These are phyloP conservation scores for Suillus brevipes DNA, from an alignment of 768 basidiomycete species.

Conservation along the genomic window DNA sequence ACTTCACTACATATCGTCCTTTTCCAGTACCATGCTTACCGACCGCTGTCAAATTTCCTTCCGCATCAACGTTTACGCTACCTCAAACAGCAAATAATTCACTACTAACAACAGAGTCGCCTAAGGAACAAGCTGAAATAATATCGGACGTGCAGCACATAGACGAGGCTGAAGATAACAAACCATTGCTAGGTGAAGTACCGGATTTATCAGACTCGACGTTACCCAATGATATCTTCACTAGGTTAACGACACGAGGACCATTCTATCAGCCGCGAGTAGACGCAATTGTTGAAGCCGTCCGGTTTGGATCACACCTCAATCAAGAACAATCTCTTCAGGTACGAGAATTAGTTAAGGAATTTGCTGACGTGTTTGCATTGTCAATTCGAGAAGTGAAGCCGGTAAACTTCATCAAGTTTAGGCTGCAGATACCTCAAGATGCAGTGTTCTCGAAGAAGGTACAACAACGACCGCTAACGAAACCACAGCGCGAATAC, in stretches of 20 bases:
- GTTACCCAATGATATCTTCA: slow-evolving; percentile 9
- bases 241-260: slow-evolving; percentile 12
- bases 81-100: no score
- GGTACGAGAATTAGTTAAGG: slow-evolving; percentile 14
- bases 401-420: slow-evolving; percentile 30
- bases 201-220: neutral
- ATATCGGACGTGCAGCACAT: no score
- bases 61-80: no score
- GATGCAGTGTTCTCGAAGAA: slow-evolving; percentile 32
- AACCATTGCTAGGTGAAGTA: neutral
- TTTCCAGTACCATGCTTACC: no score
- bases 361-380: slow-evolving; percentile 43
- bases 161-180: no score
- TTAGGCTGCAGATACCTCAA: slow-evolving; percentile 34
- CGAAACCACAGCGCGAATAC: slow-evolving; percentile 33
- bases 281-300: slow-evolving; percentile 14
- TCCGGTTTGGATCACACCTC: slow-evolving; percentile 23
- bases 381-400: slow-evolving; percentile 40
- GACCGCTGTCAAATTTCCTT: no score
- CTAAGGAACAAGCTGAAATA: no score
- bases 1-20: no score
- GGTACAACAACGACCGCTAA: slow-evolving; percentile 33
- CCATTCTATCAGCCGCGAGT: slow-evolving; percentile 25
- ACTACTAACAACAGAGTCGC: no score
- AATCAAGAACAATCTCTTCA: no score